Percentiles rank a stretch among this genome's conserved stretches.
Evolutionary conservation across 352 stramenopile species (phyloP).

Genomic region (Achlya hypogyna): DNA sequence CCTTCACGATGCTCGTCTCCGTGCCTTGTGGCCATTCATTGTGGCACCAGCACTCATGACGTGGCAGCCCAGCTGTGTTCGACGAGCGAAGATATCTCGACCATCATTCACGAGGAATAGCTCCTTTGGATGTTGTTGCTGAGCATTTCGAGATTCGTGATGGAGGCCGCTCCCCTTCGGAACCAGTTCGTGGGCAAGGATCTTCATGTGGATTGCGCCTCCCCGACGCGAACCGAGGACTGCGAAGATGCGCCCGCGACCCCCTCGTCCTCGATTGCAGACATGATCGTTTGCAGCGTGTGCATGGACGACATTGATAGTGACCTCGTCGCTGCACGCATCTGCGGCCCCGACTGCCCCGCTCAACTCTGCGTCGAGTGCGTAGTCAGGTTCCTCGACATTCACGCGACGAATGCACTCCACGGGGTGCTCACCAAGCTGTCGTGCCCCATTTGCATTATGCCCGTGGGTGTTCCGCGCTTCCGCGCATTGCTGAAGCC

Average conservation of each 20-base stretch:
- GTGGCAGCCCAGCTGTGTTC: not conserved
- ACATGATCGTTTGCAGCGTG: not conserved
- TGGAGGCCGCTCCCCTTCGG: not conserved
- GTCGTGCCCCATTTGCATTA: not conserved
- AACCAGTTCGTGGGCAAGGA: not conserved
- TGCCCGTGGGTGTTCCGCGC: not conserved
- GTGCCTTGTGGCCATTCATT: too few relatives aligned
- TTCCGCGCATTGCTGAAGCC: not conserved
- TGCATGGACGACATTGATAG: not conserved
- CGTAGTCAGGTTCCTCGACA: not conserved
- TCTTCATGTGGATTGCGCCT: not conserved
- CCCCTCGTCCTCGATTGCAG: not conserved
- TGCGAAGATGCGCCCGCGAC: not conserved
- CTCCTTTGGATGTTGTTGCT: not conserved
- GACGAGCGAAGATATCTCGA: not conserved
- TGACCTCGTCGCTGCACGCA: not conserved
- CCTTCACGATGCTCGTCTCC: too few relatives aligned
- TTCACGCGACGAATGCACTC: not conserved
- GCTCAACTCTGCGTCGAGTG: not conserved
- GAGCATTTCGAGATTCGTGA: not conserved
- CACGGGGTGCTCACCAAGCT: not conserved
- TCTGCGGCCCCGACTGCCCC: not conserved
- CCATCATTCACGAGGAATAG: not conserved
- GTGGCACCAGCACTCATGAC: not conserved
- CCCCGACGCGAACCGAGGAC: not conserved